Evolutionary conservation across 148 eudicot species (phyloP).

Genomic region (Silene conica): DNA sequence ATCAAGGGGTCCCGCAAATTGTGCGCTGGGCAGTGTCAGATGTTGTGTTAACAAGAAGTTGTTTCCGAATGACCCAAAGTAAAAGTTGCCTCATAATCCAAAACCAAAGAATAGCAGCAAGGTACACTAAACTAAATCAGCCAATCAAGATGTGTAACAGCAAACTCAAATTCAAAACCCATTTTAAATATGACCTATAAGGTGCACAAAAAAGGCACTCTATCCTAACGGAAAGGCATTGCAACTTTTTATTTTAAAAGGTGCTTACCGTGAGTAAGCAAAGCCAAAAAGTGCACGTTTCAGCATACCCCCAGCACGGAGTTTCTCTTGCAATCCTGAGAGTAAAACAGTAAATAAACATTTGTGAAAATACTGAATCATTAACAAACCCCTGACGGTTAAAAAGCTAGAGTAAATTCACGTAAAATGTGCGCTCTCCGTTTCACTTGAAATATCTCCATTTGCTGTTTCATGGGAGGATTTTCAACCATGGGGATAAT

Average conservation of each 20-base stretch:
- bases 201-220: neutral
- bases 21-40: too few species aligned
- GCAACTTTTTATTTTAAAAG: neutral
- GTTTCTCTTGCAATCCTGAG: slow-evolving; percentile 85
- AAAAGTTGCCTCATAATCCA: neutral
- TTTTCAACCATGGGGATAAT: neutral
- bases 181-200: neutral
- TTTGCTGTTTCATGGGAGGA: neutral
- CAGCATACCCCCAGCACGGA: slow-evolving; percentile 66
- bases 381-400: neutral
- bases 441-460: neutral
- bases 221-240: neutral
- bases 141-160: neutral
- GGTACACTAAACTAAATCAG: neutral
- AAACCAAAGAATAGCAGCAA: neutral
- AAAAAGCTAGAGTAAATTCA: neutral
- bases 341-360: slow-evolving; percentile 6
- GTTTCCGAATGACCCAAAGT: too few species aligned
- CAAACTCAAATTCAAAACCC: slow-evolving; percentile 1
- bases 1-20: too few species aligned
- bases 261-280: slow-evolving; percentile 63
- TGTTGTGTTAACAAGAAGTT: too few species aligned
- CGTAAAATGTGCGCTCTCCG: neutral
- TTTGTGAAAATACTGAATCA: neutral
- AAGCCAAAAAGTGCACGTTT: slow-evolving; percentile 57